Base-by-base conservation (phyloP, 169 alveolate species). In the Plasmodium sp. region DNA sequence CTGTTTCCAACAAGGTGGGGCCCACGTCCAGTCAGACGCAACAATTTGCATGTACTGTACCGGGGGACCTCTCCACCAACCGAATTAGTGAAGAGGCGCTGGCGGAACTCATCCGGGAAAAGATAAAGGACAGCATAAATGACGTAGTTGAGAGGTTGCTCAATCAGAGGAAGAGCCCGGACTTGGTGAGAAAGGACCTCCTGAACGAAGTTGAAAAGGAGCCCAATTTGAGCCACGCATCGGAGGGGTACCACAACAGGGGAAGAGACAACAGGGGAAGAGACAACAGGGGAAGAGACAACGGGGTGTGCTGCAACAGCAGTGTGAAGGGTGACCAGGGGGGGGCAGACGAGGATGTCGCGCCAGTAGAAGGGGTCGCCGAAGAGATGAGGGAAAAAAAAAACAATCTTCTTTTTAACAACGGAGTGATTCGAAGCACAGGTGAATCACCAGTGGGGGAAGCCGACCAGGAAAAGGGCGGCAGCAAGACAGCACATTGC, bases 131-230 rank as follows among this genome's bases (percentile, higher is more conserved):
- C 48, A 81, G 94, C 62, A 71, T 90, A 80, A 73, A 27, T 48
- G 79, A 62, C 48, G 91, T 90, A 39, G 58, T 90, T 10, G 94
- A 90, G 56, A 62, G 72, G 58, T 80, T 90, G n/a, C 33, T 90
- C 54, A 75, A 27, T 36, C 71, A 51, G 58, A 73, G 73, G 10
- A 56, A 75, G 67, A 75, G 62, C 5, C 14, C 34, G 3, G 36
- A 45, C 31, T n/a, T 54, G 48, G 41, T 48, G 31, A 75, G 56
- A 41, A 39, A 22, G 56, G 74, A 22, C 39, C 31, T 31, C 16
- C 39, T 83, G 72, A 43, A 54, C 16, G 74, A 27, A 22, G 31
- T 45, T 51, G 22, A 31, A 27, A 82, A 22, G 67, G 67, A 82
- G 43, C 34, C 48, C 1, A 75, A 33, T 39, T 39, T n/a, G 43